Evolutionary conservation across 495 filamentous ascomycete genomes (phyloP).

Genomic region (Cercophora newfieldiana): DNA sequence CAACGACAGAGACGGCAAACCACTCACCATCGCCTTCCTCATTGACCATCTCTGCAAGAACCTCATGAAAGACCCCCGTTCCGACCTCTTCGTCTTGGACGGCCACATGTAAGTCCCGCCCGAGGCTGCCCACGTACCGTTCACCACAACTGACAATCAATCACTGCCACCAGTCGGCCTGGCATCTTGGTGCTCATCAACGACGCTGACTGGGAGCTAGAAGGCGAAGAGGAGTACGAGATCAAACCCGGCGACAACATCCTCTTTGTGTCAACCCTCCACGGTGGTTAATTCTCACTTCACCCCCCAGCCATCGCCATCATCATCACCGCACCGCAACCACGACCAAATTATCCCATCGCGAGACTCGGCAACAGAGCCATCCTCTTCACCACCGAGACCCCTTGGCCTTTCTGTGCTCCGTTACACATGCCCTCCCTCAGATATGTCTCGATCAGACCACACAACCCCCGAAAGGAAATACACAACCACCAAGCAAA

Average conservation of each 20-base stretch:
- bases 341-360: background rate
- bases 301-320: background rate
- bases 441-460: background rate
- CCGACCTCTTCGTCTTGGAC: constrained; percentile 87
- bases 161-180: constrained; percentile 63
- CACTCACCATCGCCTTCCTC: constrained; percentile 72
- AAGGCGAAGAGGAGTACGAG: constrained; percentile 88
- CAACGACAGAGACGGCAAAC: constrained; percentile 55
- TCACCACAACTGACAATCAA: background rate
- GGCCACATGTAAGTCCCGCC: constrained; percentile 74
- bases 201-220: constrained; percentile 96
- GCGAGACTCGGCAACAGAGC: background rate
- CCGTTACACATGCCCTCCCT: background rate
- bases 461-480: background rate
- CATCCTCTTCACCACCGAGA: background rate
- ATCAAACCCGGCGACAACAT: constrained; percentile 81
- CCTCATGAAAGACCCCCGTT: constrained; percentile 80
- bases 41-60: constrained; percentile 79
- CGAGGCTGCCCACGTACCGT: background rate
- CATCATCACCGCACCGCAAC: background rate
- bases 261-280: constrained; percentile 95
- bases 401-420: background rate
- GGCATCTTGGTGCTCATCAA: constrained; percentile 98
- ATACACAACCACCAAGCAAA: background rate
- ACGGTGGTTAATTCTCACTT: constrained; percentile 71